A percentile compares a stretch with the other conserved stretches of the same genome.
Conservation (phyloP, 2,329 filamentous ascomycete genomes). For the Curvularia eragrostidis region DNA sequence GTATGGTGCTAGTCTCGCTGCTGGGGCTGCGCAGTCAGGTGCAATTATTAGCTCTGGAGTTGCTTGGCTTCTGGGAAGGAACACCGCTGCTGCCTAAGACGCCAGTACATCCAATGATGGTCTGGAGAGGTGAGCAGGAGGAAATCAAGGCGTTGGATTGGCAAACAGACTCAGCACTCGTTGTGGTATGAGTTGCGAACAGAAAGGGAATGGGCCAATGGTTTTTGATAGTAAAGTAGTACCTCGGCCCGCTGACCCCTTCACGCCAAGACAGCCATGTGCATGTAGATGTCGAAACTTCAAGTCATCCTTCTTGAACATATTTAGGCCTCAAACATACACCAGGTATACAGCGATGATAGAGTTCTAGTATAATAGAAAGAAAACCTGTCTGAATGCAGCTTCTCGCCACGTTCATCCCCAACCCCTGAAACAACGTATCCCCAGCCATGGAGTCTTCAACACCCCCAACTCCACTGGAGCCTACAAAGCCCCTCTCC, state of each 20-base stretch:
- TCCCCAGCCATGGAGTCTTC: conserved; percentile 19
- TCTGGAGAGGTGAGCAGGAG: background rate
- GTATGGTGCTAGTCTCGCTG: conserved; percentile 34
- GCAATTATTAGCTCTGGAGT: conserved; percentile 23
- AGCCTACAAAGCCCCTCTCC: conserved; percentile 30
- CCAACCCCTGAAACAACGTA: background rate
- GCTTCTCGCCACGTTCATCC: background rate
- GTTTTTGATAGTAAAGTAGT: background rate
- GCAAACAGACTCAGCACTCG: background rate
- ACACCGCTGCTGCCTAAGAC: conserved; percentile 1
- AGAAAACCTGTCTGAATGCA: background rate
- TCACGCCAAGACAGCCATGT: conserved; percentile 8
- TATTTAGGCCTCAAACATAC: background rate
- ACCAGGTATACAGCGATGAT: background rate
- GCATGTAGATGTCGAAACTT: background rate
- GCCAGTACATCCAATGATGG: background rate
- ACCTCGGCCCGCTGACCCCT: conserved; percentile 16
- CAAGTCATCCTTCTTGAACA: background rate
- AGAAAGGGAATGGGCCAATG: conserved; percentile 3
- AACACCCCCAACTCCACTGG: conserved; percentile 7
- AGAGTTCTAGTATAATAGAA: background rate
- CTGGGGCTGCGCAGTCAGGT: conserved; percentile 30
- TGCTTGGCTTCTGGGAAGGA: conserved; percentile 18
- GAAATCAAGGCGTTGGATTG: background rate
- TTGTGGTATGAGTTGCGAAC: conserved; percentile 6